Evolutionary conservation across 2,329 filamentous ascomycete species (phyloP).

Genomic region (Torrubiella hemipterigena): DNA sequence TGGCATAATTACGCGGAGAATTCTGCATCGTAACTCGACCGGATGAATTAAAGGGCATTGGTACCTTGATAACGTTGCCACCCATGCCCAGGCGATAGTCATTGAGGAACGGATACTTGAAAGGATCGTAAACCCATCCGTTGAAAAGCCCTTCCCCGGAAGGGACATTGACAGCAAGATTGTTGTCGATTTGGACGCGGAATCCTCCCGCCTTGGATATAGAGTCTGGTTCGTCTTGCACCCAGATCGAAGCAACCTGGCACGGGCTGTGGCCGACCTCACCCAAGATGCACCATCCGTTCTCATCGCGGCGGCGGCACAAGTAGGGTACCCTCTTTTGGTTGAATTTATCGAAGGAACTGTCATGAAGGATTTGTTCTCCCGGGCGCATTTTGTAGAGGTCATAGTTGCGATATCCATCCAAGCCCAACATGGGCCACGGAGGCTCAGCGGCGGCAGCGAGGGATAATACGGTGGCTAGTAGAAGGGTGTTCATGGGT

Average conservation of each 20-base stretch:
- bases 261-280: background rate
- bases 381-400: constrained; percentile 1
- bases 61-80: constrained; percentile 1
- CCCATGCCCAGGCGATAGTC: background rate
- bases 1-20: background rate
- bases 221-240: background rate
- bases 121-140: background rate
- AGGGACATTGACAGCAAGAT: background rate
- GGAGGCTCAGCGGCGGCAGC: no score
- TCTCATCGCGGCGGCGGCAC: background rate
- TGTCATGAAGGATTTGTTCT: background rate
- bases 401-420: background rate
- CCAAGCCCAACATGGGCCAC: background rate
- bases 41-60: constrained; percentile 1
- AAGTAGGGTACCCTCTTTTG: background rate
- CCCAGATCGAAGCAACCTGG: background rate
- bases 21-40: background rate
- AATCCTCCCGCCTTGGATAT: background rate
- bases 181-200: background rate
- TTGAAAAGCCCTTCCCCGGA: background rate
- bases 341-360: background rate
- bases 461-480: no score
- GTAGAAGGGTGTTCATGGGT: no score
- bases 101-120: background rate
- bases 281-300: background rate